Percentiles rank a stretch among this genome's conserved stretches.
These are phyloP conservation scores for Solanum ahanhuiri DNA, from an alignment of 257 asterid genomes.

Conservation along the genomic window DNA sequence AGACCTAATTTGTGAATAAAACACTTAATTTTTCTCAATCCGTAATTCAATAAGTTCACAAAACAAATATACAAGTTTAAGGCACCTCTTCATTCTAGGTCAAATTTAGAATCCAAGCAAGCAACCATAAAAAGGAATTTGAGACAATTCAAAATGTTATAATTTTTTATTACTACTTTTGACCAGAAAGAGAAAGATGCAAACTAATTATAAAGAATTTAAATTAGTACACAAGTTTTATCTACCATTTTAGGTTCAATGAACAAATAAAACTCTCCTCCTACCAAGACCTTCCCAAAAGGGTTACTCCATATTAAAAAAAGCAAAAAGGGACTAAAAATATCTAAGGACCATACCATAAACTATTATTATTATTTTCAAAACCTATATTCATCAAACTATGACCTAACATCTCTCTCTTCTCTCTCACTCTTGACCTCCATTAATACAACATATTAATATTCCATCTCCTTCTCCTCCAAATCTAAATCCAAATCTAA, in stretches of 20 bases:
- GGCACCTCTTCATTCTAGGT: neutral
- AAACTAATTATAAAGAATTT: neutral
- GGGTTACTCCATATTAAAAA: neutral
- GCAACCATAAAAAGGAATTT: neutral
- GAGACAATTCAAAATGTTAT: neutral
- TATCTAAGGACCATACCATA: conserved; percentile 11
- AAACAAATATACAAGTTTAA: neutral
- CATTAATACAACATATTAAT: neutral
- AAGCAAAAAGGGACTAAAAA: conserved; percentile 6
- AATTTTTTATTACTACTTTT: neutral
- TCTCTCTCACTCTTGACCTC: neutral
- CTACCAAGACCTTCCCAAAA: neutral
- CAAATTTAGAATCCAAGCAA: neutral
- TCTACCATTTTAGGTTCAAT: neutral
- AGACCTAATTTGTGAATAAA: neutral
- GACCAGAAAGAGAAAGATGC: neutral
- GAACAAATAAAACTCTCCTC: neutral
- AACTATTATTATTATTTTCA: neutral
- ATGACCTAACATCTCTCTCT: neutral
- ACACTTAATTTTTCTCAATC: neutral
- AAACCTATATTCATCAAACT: neutral
- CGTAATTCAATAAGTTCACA: neutral
- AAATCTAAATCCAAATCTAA: neutral
- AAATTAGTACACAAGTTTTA: neutral
- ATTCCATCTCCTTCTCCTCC: neutral